These are phyloP conservation scores for Sabuloglossum arenarium DNA, from an alignment of 495 filamentous ascomycete species.

Conservation along the genomic window DNA sequence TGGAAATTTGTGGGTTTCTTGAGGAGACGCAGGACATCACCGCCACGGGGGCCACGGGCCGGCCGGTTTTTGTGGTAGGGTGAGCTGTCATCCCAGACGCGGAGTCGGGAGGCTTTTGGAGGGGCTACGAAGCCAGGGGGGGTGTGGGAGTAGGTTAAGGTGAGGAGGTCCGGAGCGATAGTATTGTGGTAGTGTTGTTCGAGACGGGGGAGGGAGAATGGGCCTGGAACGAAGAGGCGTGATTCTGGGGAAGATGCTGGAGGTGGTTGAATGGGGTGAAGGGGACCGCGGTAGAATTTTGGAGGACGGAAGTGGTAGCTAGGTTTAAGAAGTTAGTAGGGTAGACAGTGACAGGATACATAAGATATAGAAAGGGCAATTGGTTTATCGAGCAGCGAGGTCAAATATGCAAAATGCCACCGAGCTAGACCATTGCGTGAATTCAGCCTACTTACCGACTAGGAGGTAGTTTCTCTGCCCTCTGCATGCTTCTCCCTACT, in stretches of 20 bases:
- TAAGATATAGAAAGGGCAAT: background rate
- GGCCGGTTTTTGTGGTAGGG: constrained; percentile 86
- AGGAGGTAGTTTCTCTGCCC: constrained; percentile 36
- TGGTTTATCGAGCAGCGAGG: constrained; percentile 14
- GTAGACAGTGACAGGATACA: background rate
- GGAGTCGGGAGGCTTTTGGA: constrained; percentile 45
- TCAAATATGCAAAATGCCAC: background rate
- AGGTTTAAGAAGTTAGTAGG: background rate
- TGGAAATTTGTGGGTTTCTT: constrained; percentile 61
- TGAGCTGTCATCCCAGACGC: constrained; percentile 71
- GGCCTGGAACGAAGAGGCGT: constrained; percentile 76
- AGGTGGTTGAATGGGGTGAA: constrained; percentile 80
- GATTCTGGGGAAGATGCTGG: constrained; percentile 67
- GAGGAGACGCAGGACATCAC: constrained; percentile 42
- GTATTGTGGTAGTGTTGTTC: constrained; percentile 79
- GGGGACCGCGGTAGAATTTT: constrained; percentile 78
- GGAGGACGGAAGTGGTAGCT: constrained; percentile 90
- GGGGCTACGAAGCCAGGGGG: constrained; percentile 50
- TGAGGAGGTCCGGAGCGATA: constrained; percentile 74
- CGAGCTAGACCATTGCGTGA: background rate
- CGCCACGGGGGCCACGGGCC: constrained; percentile 62
- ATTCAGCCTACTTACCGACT: constrained; percentile 33
- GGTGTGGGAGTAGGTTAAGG: constrained; percentile 63
- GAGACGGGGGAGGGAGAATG: constrained; percentile 73
- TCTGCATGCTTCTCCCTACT: constrained; percentile 25